A percentile compares a stretch with the other conserved stretches of the same genome.
Conservation (phyloP, 2,329 filamentous ascomycete species). For the Grosmannia serpens region DNA sequence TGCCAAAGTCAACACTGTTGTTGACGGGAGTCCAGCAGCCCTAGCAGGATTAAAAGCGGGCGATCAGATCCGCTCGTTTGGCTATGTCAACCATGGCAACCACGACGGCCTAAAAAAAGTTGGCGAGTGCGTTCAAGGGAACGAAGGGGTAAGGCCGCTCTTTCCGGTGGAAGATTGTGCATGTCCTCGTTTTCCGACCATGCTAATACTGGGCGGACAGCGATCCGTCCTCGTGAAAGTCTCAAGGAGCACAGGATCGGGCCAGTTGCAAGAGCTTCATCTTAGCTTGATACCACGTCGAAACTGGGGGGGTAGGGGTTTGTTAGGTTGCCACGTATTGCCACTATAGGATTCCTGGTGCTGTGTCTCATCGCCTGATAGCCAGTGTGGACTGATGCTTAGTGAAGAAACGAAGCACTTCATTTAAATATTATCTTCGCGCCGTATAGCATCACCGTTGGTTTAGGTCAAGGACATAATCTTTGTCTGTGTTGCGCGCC, state of each 20-base stretch:
- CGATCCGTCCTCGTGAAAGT: conserved; percentile 59
- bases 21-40: conserved; percentile 67
- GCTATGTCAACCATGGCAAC: conserved; percentile 70
- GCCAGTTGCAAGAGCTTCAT: conserved; percentile 44
- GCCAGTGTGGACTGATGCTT: neutral
- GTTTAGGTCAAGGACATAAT: neutral
- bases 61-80: conserved; percentile 77
- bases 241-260: conserved; percentile 33
- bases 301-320: conserved; percentile 81
- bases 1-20: conserved; percentile 80
- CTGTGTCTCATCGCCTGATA: neutral
- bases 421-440: neutral
- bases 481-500: neutral
- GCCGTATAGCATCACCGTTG: neutral
- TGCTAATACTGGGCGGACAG: conserved; percentile 32
- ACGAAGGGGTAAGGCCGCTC: conserved; percentile 62
- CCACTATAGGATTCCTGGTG: conserved; percentile 44
- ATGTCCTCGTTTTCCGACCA: neutral
- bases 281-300: conserved; percentile 64
- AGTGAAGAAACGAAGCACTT: neutral
- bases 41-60: conserved; percentile 68
- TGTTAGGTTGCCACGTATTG: conserved; percentile 83
- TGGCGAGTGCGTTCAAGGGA: conserved; percentile 79
- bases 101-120: conserved; percentile 79
- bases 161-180: too few species aligned